A percentile compares a stretch with the other conserved stretches of the same genome.
These are phyloP conservation scores for Fusarium verrucosum DNA, from an alignment of 2,329 filamentous ascomycete genomes.

Conservation along the genomic window DNA sequence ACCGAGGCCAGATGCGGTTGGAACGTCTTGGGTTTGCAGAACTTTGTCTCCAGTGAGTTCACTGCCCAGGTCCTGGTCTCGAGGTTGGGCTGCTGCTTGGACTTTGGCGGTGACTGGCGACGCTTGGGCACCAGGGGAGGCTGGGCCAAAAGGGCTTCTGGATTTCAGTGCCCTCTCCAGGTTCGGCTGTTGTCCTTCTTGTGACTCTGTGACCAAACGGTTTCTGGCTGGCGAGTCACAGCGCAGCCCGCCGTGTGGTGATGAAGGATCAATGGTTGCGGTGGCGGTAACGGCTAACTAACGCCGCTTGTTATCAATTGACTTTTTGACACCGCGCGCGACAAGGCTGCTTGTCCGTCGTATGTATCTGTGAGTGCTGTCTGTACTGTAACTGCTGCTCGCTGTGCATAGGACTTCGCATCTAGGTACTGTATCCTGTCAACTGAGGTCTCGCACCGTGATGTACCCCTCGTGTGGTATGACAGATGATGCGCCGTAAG, in stretches of 20 bases:
- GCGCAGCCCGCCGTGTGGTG: conserved; percentile 23
- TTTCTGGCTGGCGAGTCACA: conserved; percentile 39
- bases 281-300: conserved; percentile 14
- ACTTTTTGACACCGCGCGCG: background rate
- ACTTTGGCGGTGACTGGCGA: conserved; percentile 40
- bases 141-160: conserved; percentile 14
- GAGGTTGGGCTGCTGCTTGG: conserved; percentile 33
- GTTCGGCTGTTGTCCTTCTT: conserved; percentile 8
- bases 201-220: conserved; percentile 33
- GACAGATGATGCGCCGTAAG: conserved; percentile 36
- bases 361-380: background rate
- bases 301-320: conserved; percentile 25
- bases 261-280: conserved; percentile 33
- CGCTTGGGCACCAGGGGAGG: conserved; percentile 32
- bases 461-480: conserved; percentile 37
- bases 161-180: background rate
- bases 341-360: background rate
- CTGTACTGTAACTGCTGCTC: too few relatives aligned
- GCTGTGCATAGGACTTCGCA: conserved; percentile 8
- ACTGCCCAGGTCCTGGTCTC: conserved; percentile 18
- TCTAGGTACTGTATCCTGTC: conserved; percentile 16
- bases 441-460: conserved; percentile 13
- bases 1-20: conserved; percentile 39
- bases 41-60: conserved; percentile 19
- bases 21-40: conserved; percentile 27